Base-by-base conservation (phyloP, 2,329 filamentous ascomycete genomes). In the Zymoseptoria passerinii region DNA sequence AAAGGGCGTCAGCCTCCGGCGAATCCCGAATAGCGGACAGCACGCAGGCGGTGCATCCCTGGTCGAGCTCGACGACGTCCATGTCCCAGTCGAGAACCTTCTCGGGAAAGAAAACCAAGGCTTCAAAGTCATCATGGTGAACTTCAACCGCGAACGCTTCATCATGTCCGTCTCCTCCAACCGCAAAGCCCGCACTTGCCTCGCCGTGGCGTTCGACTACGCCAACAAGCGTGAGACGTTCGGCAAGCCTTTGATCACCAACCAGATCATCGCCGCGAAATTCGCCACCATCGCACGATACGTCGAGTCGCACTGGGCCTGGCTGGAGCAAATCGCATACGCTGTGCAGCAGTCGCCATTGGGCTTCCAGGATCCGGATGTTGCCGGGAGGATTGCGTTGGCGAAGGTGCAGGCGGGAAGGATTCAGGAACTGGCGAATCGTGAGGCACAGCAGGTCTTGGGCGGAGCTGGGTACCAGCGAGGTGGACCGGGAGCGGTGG, bases 1-100 rank as follows among this genome's bases (percentile, higher is more conserved):
- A 0, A 71, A 75, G 2, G 83, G 83, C n/a, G 72, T 85, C 6
- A 74, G 75, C 1, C 75, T 76, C 54, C 75, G 81, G 19, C 78
- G 76, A 54, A 85, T 88, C 70, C 72, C 79, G 55, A 88, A 88
- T 69, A 84, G 80, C 27, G 86, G 85, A 2, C 83, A 86, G n/a
- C 81, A 84, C 65, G 83, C 83, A 4, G 85, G 84, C 48, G 83
- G 83, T 68, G 76, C 59, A 65, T 67, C 64, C 1, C 51, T 65
- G 40, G 76, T 84, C 53, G 77, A 80, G 19, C 74, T 84, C 19
- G 81, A 84, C 51, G 74, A 83, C 58, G 81, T 84, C 2, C 64
- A 71, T 16, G 82, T 85, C 0, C 81, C 82, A 0, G 74, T 74
- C 0, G 74, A 76, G 27, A 81, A 83, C 57, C 72, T 83, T 1